Conservation (phyloP, 805 yeast species). For the Scheffersomyces ergatensis region DNA sequence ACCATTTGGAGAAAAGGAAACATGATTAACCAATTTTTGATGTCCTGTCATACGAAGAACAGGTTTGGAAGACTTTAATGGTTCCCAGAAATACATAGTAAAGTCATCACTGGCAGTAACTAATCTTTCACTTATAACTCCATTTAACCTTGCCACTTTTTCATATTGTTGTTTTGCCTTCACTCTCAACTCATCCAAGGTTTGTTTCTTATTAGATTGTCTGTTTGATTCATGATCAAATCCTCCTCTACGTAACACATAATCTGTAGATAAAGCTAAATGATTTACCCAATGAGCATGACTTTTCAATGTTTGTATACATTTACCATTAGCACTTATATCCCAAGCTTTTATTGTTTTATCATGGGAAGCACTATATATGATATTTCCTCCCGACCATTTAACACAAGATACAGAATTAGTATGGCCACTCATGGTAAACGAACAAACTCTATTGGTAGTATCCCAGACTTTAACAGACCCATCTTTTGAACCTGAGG, state of each 20-base stretch:
- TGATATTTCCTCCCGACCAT: constrained; percentile 88
- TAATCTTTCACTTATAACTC: constrained; percentile 64
- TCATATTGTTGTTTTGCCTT: constrained; percentile 62
- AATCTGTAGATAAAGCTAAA: constrained; percentile 86
- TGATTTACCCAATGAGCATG: constrained; percentile 99
- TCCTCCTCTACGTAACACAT: constrained; percentile 82
- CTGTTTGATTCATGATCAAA: constrained; percentile 67
- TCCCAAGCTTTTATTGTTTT: constrained; percentile 94
- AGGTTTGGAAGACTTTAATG: constrained; percentile 76
- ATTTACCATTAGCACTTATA: constrained; percentile 64
- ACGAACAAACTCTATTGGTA: constrained; percentile 58
- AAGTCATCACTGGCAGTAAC: constrained; percentile 97
- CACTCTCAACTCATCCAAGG: constrained; percentile 29
- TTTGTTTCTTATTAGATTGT: constrained; percentile 21
- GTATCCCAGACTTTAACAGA: constrained; percentile 90
- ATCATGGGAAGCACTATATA: constrained; percentile 92
- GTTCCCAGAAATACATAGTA: constrained; percentile 98
- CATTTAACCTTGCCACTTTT: constrained; percentile 59
- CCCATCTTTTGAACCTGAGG: constrained; percentile 89
- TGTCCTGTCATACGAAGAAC: constrained; percentile 95
- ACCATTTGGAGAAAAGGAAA: constrained; percentile 94
- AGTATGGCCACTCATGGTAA: constrained; percentile 83
- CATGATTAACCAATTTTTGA: constrained; percentile 94
- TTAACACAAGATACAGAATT: constrained; percentile 91
- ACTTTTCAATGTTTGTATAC: constrained; percentile 74